phyloP scores from a whole-genome alignment of 2,329 filamentous ascomycete genomes.

The Sporothrix variecibatus region DNA sequence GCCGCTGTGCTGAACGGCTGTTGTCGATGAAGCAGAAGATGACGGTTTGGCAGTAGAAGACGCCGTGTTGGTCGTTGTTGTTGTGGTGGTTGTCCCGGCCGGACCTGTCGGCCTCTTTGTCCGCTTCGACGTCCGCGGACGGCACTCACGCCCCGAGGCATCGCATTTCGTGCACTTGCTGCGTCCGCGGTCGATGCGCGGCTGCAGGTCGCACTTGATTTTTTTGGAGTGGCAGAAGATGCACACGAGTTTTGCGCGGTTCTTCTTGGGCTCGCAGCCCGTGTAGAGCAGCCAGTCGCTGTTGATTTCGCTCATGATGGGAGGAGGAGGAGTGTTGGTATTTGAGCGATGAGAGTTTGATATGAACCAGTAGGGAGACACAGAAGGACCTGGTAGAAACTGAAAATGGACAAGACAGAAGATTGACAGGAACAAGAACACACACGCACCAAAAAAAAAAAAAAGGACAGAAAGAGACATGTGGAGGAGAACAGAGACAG shows the following conservation, averaged over 20 bases:
- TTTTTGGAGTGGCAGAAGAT: conserved; percentile 22
- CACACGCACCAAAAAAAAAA: background rate
- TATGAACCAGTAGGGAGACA: background rate
- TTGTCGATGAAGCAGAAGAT: background rate
- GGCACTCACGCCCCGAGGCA: conserved; percentile 18
- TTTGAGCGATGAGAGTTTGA: background rate
- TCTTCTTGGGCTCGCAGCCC: conserved; percentile 19
- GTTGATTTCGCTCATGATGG: conserved; percentile 16
- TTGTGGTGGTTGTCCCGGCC: background rate
- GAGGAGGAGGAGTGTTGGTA: background rate
- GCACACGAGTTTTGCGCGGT: conserved; percentile 19
- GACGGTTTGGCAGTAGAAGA: background rate
- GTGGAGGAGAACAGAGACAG: background rate
- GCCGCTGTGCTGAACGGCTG: background rate
- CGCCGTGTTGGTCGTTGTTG: background rate
- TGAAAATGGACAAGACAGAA: background rate
- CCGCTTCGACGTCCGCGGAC: conserved; percentile 9
- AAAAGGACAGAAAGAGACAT: background rate
- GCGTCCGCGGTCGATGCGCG: conserved; percentile 17
- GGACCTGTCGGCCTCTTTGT: background rate
- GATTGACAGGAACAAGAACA: background rate
- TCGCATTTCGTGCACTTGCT: conserved; percentile 14
- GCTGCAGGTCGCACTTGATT: conserved; percentile 23
- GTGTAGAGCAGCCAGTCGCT: conserved; percentile 24
- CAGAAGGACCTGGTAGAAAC: background rate